Evolutionary conservation across 495 filamentous ascomycete genomes (phyloP), one percentile per base, ranked within the genome.

Genomic region (Lophium mytilinum): DNA sequence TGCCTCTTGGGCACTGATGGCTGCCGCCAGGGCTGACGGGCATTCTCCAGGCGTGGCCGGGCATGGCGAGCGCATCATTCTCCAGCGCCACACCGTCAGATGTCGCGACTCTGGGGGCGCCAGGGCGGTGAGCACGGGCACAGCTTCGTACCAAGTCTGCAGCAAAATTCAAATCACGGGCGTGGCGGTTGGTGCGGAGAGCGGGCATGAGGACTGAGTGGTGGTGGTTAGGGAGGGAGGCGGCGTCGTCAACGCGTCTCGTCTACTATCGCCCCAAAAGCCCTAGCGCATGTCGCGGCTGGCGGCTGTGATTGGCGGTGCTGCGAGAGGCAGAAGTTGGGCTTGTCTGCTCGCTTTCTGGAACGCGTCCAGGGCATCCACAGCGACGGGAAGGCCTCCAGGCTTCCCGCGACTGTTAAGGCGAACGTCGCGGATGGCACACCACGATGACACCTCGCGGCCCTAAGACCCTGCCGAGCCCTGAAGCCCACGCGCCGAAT

Each of bases 391-490:
- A n/a, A n/a, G n/a, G n/a, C n/a, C n/a, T n/a, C n/a, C n/a, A n/a
- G n/a, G n/a, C n/a, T n/a, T 14, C 6, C 15, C 36, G 21, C 40
- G n/a, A 47, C 37, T n/a, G 45, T n/a, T 35, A n/a, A 17, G 15
- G 24, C 46, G 46, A 37, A 21, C 9, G 19, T 46, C 53, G 48
- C 51, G 17, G 46, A 64, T 64, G 56, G 46, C 47, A 64, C 61
- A 47, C 54, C 19, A 37, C 57, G 57, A 64, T 64, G 57, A 48
- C 60, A 64, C 56, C 61, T 64, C 21, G 49, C 49, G 21, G 45
- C 41, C 14, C 17, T 18, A 24, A 48, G n/a, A 24, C 45, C 24
- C 24, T 30, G 24, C 24, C 24, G 24, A 2, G 24, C n/a, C n/a
- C n/a, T n/a, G n/a, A n/a, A n/a, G n/a, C 24, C 24, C 24, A 30